Conservation (phyloP, 2,329 filamentous ascomycete genomes). For the Pseudocercospora cruenta region DNA sequence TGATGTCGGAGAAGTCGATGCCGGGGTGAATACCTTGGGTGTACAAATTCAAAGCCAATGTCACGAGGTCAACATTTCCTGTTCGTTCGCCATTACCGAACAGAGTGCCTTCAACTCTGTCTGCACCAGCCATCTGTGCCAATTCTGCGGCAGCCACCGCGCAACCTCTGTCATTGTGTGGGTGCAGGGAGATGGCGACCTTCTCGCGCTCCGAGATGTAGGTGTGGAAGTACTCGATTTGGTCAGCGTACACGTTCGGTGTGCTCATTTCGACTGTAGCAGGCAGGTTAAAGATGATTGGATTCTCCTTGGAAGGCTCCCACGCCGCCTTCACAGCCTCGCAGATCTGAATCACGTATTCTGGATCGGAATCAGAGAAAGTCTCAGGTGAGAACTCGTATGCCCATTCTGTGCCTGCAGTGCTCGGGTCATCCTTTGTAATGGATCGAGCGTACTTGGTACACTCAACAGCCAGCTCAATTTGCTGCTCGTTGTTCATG, state of each 20-base stretch:
- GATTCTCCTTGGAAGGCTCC: slow-evolving; percentile 76
- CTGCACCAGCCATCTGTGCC: slow-evolving; percentile 93
- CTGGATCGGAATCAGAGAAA: slow-evolving; percentile 87
- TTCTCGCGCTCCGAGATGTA: slow-evolving; percentile 84
- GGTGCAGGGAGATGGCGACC: slow-evolving; percentile 85
- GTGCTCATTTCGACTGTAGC: slow-evolving; percentile 95
- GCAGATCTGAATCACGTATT: slow-evolving; percentile 81
- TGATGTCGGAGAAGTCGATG: slow-evolving; percentile 90
- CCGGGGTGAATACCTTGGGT: slow-evolving; percentile 85
- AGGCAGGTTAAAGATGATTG: slow-evolving; percentile 95
- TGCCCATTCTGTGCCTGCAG: slow-evolving; percentile 66
- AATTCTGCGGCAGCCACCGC: slow-evolving; percentile 88
- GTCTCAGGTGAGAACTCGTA: slow-evolving; percentile 86
- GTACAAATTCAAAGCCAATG: slow-evolving; percentile 89
- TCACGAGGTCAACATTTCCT: slow-evolving; percentile 93
- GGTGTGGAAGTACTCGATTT: slow-evolving; percentile 92
- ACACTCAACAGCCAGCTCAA: slow-evolving; percentile 82
- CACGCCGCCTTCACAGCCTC: slow-evolving; percentile 93
- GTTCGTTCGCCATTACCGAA: slow-evolving; percentile 96
- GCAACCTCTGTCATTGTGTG: slow-evolving; percentile 92
- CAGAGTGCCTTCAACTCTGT: slow-evolving; percentile 89
- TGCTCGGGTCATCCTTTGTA: slow-evolving; percentile 74
- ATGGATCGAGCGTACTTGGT: slow-evolving; percentile 84
- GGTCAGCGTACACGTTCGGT: slow-evolving; percentile 93
- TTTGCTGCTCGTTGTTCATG: slow-evolving; percentile 78